A percentile compares a stretch with the other conserved stretches of the same genome.
Evolutionary conservation across 169 alveolate genomes (phyloP).

Genomic region (Eimeria sp.): DNA sequence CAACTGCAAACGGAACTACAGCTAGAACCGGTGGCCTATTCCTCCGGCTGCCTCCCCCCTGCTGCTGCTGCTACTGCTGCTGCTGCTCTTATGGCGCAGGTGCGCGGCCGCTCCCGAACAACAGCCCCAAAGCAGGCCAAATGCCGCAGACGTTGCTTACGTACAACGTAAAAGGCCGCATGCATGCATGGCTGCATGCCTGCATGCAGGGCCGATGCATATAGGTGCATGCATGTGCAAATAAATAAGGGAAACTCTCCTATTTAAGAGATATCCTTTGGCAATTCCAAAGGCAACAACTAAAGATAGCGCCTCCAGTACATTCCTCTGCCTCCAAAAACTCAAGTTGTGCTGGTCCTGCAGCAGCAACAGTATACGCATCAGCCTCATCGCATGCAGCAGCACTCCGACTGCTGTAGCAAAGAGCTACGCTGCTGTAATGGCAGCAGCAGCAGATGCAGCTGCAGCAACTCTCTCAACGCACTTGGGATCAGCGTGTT

Average conservation of each 20-base stretch:
- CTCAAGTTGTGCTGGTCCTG: neutral
- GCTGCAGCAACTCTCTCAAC: neutral
- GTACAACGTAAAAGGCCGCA: neutral
- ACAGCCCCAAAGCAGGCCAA: neutral
- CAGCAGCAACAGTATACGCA: neutral
- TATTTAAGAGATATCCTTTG: no score
- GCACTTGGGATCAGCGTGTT: neutral
- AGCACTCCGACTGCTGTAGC: neutral
- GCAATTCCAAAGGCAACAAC: no score
- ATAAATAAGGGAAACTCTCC: no score
- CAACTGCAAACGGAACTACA: neutral
- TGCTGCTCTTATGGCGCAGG: neutral
- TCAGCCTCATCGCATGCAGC: neutral
- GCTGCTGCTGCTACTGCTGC: neutral
- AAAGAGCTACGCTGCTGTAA: neutral
- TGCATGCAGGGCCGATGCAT: neutral
- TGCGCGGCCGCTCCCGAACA: neutral
- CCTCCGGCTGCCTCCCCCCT: neutral
- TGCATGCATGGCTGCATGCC: slow-evolving; percentile 1
- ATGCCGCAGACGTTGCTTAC: neutral
- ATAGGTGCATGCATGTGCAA: neutral
- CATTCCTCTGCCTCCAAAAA: neutral
- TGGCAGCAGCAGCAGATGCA: neutral
- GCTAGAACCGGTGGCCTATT: neutral
- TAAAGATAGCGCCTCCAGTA: no score